These are phyloP conservation scores for Coniochaeta hoffmannii DNA, from an alignment of 2,329 filamentous ascomycete species.

Conservation along the genomic window DNA sequence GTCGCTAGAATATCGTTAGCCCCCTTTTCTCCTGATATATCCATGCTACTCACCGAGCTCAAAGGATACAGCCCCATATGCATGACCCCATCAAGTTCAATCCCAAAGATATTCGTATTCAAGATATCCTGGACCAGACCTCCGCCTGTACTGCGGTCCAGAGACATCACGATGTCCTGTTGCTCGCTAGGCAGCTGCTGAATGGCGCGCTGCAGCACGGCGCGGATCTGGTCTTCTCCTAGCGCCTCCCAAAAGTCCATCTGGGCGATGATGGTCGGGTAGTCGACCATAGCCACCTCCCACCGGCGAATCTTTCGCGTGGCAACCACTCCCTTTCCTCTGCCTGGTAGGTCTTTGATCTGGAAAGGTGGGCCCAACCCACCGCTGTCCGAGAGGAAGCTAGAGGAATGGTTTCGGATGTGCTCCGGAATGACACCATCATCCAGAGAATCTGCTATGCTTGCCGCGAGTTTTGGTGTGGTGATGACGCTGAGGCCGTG, in stretches of 20 bases:
- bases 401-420: slow-evolving; percentile 9
- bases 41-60: slow-evolving; percentile 13
- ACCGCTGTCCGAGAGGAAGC: slow-evolving; percentile 1
- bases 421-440: slow-evolving; percentile 10
- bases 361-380: slow-evolving; percentile 4
- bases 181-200: slow-evolving; percentile 11
- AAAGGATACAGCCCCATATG: slow-evolving; percentile 16
- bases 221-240: slow-evolving; percentile 6
- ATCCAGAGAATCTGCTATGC: slow-evolving; percentile 12
- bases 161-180: slow-evolving; percentile 8
- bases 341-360: slow-evolving; percentile 12
- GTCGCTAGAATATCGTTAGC: slow-evolving; percentile 8
- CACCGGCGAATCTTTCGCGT: slow-evolving; percentile 10
- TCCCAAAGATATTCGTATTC: slow-evolving; percentile 18
- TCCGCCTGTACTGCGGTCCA: slow-evolving; percentile 12
- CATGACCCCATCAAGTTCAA: slow-evolving; percentile 17
- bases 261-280: slow-evolving; percentile 14
- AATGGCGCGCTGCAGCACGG: slow-evolving; percentile 13
- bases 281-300: slow-evolving; percentile 14
- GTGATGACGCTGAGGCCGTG: slow-evolving; percentile 18
- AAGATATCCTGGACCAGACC: slow-evolving; percentile 15
- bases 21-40: not conserved
- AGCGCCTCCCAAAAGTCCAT: slow-evolving; percentile 13
- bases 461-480: slow-evolving; percentile 14
- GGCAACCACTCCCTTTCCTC: slow-evolving; percentile 16